Evolutionary conservation across 1,284 basidiomycete genomes (phyloP), one percentile per base, ranked within the genome.

Genomic region (Laetiporus sulphureus): DNA sequence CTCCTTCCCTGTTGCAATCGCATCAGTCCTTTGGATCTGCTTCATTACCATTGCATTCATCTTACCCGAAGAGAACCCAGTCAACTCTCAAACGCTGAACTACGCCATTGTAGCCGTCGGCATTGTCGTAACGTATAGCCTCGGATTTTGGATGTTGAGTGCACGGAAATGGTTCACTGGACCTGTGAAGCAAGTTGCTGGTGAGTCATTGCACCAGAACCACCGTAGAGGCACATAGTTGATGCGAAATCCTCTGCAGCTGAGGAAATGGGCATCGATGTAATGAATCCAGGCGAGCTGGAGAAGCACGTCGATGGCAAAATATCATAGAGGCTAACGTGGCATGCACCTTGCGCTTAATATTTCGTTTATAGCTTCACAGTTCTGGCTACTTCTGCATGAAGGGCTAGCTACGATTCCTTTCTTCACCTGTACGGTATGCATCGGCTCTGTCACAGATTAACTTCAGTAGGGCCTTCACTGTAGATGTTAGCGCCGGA

Each of bases 61-160:
- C 46, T 69, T 85, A 6, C 81, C 82, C 5, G 72, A 79, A 56
- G 61, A 73, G 31, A 83, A 81, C 54, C 81, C 82, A 2, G 82
- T 87, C 37, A 63, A 77, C 52, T 72, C 73, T 0, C 73, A 83
- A 55, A 84, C 83, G 4, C 63, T 88, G 44, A 87, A 87, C 59
- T 87, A 87, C 55, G 64, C 83, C 0, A 70, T 79, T 30, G 82
- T 86, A 12, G 83, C 82, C 8, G 81, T 86, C 16, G 82, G 78
- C 0, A 81, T 85, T 49, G 79, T 87, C 18, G 55, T 81, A 7
- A 45, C 62, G 2, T 84, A 83, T 56, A 70, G 74, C 44, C 53
- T 81, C 11, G 72, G 72, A 2, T 79, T 79, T 51, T 87, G 83
- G 83, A 31, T 80, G 8, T 15, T 83, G 40, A 80, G 75, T 53